A percentile compares a stretch with the other conserved stretches of the same genome.
Conservation (phyloP, 805 yeast genomes). For the Pichia deserticola region DNA sequence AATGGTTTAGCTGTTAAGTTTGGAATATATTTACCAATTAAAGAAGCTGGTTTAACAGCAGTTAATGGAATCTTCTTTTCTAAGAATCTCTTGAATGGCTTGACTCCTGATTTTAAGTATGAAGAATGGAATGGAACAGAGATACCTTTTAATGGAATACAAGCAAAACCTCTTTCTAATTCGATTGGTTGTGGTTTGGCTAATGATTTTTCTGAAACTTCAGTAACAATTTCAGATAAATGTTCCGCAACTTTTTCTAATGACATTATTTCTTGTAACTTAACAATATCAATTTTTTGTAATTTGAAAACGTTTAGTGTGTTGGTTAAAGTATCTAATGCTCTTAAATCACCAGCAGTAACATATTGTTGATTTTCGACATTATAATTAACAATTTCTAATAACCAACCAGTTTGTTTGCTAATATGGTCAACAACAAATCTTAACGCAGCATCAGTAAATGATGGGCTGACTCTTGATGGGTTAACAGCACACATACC, state of each 20-base stretch:
- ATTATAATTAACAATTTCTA: conserved; percentile 96
- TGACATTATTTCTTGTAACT: conserved; percentile 73
- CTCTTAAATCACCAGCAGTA: conserved; percentile 97
- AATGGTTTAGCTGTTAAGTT: conserved; percentile 98
- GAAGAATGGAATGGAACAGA: conserved; percentile 99
- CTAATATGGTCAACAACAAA: conserved; percentile 89
- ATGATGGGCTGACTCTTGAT: conserved; percentile 79
- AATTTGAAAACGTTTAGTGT: conserved; percentile 89
- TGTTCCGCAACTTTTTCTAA: conserved; percentile 86
- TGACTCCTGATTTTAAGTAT: conserved; percentile 97
- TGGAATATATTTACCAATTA: conserved; percentile 94
- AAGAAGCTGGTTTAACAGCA: conserved; percentile 89
- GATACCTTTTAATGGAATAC: conserved; percentile 95
- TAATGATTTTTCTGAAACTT: conserved; percentile 69
- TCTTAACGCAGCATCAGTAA: conserved; percentile 88
- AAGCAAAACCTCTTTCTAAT: conserved; percentile 95
- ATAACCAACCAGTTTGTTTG: conserved; percentile 80
- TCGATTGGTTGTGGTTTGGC: conserved; percentile 97
- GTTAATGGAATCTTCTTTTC: conserved; percentile 91
- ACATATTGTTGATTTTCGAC: conserved; percentile 98
- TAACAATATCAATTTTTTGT: conserved; percentile 89
- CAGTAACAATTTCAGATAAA: conserved; percentile 78
- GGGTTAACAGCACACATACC: conserved; percentile 99
- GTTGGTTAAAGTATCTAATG: conserved; percentile 84
- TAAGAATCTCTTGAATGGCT: conserved; percentile 97